A percentile compares a stretch with the other conserved stretches of the same genome.
Conservation (phyloP, 371 early-diverging fungal species). For the Rhizopus delemar region DNA sequence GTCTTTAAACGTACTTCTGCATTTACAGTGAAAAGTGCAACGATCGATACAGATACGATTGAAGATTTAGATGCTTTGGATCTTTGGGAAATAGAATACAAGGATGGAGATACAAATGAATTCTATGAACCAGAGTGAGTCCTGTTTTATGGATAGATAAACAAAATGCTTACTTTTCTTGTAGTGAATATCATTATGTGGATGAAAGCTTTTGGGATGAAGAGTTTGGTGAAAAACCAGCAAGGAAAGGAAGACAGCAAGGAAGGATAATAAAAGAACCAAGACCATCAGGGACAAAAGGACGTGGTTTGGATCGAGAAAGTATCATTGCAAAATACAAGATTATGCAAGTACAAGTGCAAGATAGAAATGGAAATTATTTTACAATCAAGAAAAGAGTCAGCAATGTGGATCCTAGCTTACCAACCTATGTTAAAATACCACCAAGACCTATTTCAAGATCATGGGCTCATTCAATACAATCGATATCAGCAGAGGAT, state of each 20-base stretch:
- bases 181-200: slow-evolving; percentile 75
- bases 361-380: slow-evolving; percentile 79
- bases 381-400: slow-evolving; percentile 82
- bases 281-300: slow-evolving; percentile 33
- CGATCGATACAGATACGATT: slow-evolving; percentile 56
- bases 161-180: background rate
- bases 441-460: slow-evolving; percentile 80
- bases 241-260: slow-evolving; percentile 33
- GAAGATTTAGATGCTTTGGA: slow-evolving; percentile 77
- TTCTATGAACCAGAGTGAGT: slow-evolving; percentile 81
- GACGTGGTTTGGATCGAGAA: slow-evolving; percentile 56
- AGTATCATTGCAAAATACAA: slow-evolving; percentile 77
- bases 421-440: slow-evolving; percentile 87
- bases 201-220: slow-evolving; percentile 86
- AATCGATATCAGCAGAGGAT: slow-evolving; percentile 18
- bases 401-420: slow-evolving; percentile 74
- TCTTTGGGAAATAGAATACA: slow-evolving; percentile 73
- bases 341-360: slow-evolving; percentile 80
- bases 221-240: slow-evolving; percentile 60
- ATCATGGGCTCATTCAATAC: slow-evolving; percentile 83
- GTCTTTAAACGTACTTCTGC: slow-evolving; percentile 86
- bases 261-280: slow-evolving; percentile 32
- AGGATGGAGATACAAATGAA: slow-evolving; percentile 66
- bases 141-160: background rate
- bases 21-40: slow-evolving; percentile 81